Evolutionary conservation across 2,329 filamentous ascomycete genomes (phyloP).

Genomic region (Fusarium sp.): DNA sequence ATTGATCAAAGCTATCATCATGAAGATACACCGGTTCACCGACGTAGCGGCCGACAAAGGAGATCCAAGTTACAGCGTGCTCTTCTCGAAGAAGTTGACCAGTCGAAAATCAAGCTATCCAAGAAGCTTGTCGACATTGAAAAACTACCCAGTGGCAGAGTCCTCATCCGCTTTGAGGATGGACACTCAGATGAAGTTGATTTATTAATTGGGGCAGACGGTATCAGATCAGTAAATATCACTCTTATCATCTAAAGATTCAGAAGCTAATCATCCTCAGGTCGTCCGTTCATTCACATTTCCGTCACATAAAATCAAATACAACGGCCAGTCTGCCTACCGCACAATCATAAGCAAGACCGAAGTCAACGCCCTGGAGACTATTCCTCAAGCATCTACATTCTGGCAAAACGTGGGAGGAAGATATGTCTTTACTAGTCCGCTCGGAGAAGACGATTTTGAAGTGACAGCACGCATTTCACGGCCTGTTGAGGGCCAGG

Average conservation of each 20-base stretch:
- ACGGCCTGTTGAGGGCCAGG: slow-evolving; percentile 37
- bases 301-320: slow-evolving; percentile 58
- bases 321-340: slow-evolving; percentile 55
- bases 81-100: slow-evolving; percentile 60
- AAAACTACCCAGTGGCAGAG: slow-evolving; percentile 53
- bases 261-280: slow-evolving; percentile 41
- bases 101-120: slow-evolving; percentile 57
- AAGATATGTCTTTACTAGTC: slow-evolving; percentile 52
- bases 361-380: slow-evolving; percentile 47
- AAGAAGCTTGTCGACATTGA: slow-evolving; percentile 58
- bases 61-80: slow-evolving; percentile 61
- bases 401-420: slow-evolving; percentile 52
- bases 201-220: slow-evolving; percentile 65
- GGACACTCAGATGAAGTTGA: slow-evolving; percentile 56
- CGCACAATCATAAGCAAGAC: slow-evolving; percentile 49
- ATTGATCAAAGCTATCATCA: slow-evolving; percentile 41
- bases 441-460: slow-evolving; percentile 51
- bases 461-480: slow-evolving; percentile 49
- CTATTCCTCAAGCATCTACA: slow-evolving; percentile 46
- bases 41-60: slow-evolving; percentile 47
- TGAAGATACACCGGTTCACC: slow-evolving; percentile 43
- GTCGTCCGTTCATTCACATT: slow-evolving; percentile 57
- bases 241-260: background rate
- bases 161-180: slow-evolving; percentile 61
- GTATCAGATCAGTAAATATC: slow-evolving; percentile 60